Evolutionary conservation across 495 filamentous ascomycete species (phyloP), one percentile per base, ranked within the genome.

Genomic region (Aspergillus wentii): DNA sequence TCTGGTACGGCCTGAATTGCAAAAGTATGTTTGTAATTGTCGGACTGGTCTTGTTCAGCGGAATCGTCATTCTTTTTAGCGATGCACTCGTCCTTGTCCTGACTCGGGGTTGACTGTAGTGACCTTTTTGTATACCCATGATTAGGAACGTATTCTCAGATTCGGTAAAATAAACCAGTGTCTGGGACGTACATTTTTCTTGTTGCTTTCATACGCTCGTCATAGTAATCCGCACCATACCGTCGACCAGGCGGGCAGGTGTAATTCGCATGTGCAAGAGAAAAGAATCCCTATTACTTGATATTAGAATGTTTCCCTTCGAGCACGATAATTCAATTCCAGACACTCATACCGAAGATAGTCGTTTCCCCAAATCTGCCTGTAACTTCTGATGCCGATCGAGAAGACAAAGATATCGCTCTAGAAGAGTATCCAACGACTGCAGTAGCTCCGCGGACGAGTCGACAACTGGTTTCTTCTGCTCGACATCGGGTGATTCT

Each of bases 181-280:
- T n/a, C n/a, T n/a, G n/a, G 10, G 8, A 48, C 48, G 42, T 49
- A 68, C 67, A 73, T 57, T 52, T 68, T 66, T 30, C 57, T 49
- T 1, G 57, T 68, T 11, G 84, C 80, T 43, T 82, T 78, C 82
- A 86, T 87, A 34, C 83, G 68, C 44, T 74, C 75, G 57, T 87
- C 83, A 52, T 83, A 89, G 54, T 75, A 74, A 41, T 85, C 82
- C 33, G 65, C 65, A 16, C 82, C 82, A 56, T 82, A 86, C 32
- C 74, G 64, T 34, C 76, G 52, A 8, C 80, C 80, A 8, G 78
- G 72, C 29, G 76, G 66, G 30, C 77, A 80, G 14, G 72, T 66
- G 59, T 84, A 87, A 56, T 87, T 87, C 30, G 85, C 83, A 37
- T 81, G 76, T 17, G 85, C 79, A 14, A 89, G 71, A 21, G 64